Base-by-base conservation (phyloP, 2,329 filamentous ascomycete species). In the Pleoardoris graminearum region DNA sequence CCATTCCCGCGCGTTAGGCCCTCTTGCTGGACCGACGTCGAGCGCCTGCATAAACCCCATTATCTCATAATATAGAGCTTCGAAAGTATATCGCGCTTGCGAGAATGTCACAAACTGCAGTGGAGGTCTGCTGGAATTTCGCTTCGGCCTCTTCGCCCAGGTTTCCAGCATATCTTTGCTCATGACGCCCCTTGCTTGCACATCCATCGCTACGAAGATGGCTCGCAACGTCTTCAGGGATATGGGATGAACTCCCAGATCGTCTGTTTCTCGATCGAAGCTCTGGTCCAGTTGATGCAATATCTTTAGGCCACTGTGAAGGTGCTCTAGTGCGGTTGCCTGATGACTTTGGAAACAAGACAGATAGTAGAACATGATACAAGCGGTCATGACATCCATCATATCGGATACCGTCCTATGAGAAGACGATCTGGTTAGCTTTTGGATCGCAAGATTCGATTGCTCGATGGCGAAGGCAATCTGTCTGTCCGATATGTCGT, bases 321-420 rank as follows among this genome's bases (percentile, higher is more conserved):
- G 50, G 48, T 72, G 69, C 22, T 65, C 59, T 0, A 71, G 48
- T 7, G 67, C 68, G 3, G 58, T 57, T 27, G 43, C 53, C 23
- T 68, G 64, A 32, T 72, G 66, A 7, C 68, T 66, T 51, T 72
- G 67, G 3, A 72, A 59, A 36, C 67, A 69, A 11, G 65, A 63
- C 53, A 71, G 60, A 47, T 59, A 70, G 44, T 62, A 59, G 51
- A 71, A 71, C 1, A 72, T 48, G 6, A 72, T 55, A 36, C 64
- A 66, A 19, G 59, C 65, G 19, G 67, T 67, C 64, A 72, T 65
- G 23, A 70, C 46, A 17, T 64, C 67, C 17, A 70, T 50, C 47
- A 60, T 71, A 10, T 70, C 61, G 6, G 50, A 47, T 17, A 57
- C 48, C 6, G 39, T 56, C 7, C 25, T 49, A 8, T 46, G 37